Percentiles rank a stretch among this genome's conserved stretches.
Evolutionary conservation across 169 alveolate genomes (phyloP).

Genomic region (Hepatocystis sp.): DNA sequence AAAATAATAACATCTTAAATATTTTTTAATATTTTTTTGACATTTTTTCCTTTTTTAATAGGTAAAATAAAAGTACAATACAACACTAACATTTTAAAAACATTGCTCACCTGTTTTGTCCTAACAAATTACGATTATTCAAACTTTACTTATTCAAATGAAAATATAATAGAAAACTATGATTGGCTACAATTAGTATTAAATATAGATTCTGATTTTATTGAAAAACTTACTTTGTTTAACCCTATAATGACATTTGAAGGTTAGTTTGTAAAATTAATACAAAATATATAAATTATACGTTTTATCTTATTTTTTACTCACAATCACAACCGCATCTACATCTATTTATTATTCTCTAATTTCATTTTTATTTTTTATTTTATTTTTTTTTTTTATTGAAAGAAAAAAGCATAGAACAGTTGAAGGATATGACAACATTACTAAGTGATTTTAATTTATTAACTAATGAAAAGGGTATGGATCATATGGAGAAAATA

Average conservation of each 20-base stretch:
- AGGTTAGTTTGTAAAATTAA: constrained; percentile 9
- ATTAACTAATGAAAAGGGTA: constrained; percentile 2
- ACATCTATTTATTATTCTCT: too few species aligned
- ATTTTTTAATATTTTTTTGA: neutral
- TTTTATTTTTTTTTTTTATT: neutral
- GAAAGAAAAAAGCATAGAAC: constrained; percentile 37
- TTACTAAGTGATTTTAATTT: constrained; percentile 14
- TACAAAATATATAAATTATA: too few species aligned
- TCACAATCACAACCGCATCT: too few species aligned
- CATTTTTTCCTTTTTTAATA: constrained; percentile 6
- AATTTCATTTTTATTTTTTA: too few species aligned
- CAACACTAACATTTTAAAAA: constrained; percentile 1
- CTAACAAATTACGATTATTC: constrained; percentile 32
- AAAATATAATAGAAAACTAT: constrained; percentile 2
- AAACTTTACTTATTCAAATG: neutral
- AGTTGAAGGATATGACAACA: constrained; percentile 3
- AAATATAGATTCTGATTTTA: constrained; percentile 12
- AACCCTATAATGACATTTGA: constrained; percentile 27
- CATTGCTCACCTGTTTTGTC: constrained; percentile 9
- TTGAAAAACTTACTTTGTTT: constrained; percentile 32
- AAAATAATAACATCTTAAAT: neutral
- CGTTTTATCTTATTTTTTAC: too few species aligned
- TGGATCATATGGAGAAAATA: constrained; percentile 26
- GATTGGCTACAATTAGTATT: constrained; percentile 38
- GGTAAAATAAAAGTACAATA: constrained; percentile 47